Evolutionary conservation across 1,284 basidiomycete genomes (phyloP).

Genomic region (Melampsora americana): DNA sequence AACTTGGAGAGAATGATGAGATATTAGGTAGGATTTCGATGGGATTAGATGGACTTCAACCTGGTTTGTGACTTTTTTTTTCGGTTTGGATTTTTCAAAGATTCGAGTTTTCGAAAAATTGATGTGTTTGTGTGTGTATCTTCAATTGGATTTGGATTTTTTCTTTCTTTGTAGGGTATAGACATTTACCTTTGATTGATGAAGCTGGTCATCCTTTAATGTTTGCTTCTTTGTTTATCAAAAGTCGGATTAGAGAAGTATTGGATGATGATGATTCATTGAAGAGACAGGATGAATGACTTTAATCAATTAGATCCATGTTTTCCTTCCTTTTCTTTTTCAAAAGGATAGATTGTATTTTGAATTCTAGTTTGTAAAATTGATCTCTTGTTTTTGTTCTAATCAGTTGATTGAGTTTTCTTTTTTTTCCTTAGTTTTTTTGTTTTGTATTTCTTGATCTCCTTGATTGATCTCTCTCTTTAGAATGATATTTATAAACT

Average conservation of each 20-base stretch:
- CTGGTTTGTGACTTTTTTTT: slow-evolving; percentile 13
- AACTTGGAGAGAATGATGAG: slow-evolving; percentile 26
- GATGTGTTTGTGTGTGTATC: slow-evolving; percentile 31
- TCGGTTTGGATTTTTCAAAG: slow-evolving; percentile 27
- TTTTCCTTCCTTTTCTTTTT: too few relatives aligned
- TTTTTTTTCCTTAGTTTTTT: too few relatives aligned
- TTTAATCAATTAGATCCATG: too few relatives aligned
- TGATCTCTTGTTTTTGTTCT: too few relatives aligned
- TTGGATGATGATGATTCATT: background rate
- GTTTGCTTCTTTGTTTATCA: slow-evolving; percentile 77
- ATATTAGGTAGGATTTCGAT: slow-evolving; percentile 29
- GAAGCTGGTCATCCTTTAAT: slow-evolving; percentile 74
- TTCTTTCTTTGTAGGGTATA: slow-evolving; percentile 64
- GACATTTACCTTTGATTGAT: slow-evolving; percentile 81
- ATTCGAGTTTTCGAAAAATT: too few relatives aligned
- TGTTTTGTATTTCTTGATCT: too few relatives aligned
- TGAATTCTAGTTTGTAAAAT: too few relatives aligned
- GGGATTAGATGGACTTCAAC: slow-evolving; percentile 7
- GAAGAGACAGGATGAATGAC: background rate
- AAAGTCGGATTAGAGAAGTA: slow-evolving; percentile 10
- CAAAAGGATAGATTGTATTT: too few relatives aligned
- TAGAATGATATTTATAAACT: too few relatives aligned
- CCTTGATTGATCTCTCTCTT: too few relatives aligned
- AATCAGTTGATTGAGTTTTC: too few relatives aligned
- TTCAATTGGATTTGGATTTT: too few relatives aligned